phyloP scores from a whole-genome alignment of 352 stramenopile species.

The Phytopythium vexans region DNA sequence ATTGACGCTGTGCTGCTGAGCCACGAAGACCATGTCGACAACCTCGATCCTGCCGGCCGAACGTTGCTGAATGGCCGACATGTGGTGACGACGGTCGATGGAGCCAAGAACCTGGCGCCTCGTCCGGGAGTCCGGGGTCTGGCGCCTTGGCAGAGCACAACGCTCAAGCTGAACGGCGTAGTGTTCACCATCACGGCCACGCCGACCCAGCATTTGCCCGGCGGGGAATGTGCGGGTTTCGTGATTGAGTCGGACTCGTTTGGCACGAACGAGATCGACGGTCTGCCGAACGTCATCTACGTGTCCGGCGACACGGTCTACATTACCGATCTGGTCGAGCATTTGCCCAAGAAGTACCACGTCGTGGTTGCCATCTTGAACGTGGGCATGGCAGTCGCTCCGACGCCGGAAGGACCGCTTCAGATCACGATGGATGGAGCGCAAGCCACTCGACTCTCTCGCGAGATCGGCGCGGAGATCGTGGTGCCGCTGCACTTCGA shows the following conservation, averaged over 20 bases:
- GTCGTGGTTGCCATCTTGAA: slow-evolving; percentile 33
- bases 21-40: slow-evolving; percentile 39
- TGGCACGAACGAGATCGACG: slow-evolving; percentile 16
- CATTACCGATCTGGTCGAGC: slow-evolving; percentile 20
- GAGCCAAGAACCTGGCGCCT: slow-evolving; percentile 35
- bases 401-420: slow-evolving; percentile 6
- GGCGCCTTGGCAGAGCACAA: slow-evolving; percentile 22
- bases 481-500: slow-evolving; percentile 41
- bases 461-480: slow-evolving; percentile 21
- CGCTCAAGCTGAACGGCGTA: slow-evolving; percentile 23
- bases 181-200: slow-evolving; percentile 38
- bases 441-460: slow-evolving; percentile 18
- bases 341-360: slow-evolving; percentile 25
- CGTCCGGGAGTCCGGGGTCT: slow-evolving; percentile 31
- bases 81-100: slow-evolving; percentile 32
- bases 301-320: slow-evolving; percentile 36
- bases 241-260: slow-evolving; percentile 32
- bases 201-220: slow-evolving; percentile 30
- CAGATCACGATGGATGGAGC: slow-evolving; percentile 31
- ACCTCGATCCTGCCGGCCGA: slow-evolving; percentile 26
- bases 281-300: slow-evolving; percentile 34
- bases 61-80: slow-evolving; percentile 39
- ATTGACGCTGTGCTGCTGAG: slow-evolving; percentile 33
- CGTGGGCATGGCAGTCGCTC: slow-evolving; percentile 20
- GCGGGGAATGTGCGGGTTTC: slow-evolving; percentile 31